phyloP scores from a whole-genome alignment of 305 asterid species.

The Fraxinus ornus region DNA sequence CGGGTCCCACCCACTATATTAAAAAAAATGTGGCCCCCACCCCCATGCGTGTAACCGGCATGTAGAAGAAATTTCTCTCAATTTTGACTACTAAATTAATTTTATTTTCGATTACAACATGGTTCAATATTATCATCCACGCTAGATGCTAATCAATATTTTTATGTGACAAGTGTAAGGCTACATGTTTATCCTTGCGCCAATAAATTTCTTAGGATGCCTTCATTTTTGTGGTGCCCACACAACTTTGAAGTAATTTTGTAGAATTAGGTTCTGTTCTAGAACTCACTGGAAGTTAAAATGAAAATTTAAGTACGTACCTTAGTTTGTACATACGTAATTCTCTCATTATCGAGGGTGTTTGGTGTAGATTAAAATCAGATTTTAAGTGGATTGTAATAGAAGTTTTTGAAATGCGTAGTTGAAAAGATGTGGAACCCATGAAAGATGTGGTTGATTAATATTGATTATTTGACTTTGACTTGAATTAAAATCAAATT shows the following conservation, averaged over 20 bases:
- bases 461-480: too few species aligned
- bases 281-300: not conserved
- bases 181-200: not conserved
- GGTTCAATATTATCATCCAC: not conserved
- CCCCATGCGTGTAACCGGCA: too few species aligned
- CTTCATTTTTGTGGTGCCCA: not conserved
- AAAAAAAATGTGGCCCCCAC: too few species aligned
- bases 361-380: too few species aligned
- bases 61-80: not conserved
- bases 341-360: not conserved
- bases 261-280: not conserved
- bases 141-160: not conserved
- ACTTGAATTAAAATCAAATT: too few species aligned
- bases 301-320: not conserved
- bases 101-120: not conserved
- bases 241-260: not conserved
- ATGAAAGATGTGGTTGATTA: too few species aligned
- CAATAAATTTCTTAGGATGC: not conserved
- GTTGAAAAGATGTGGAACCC: too few species aligned
- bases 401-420: too few species aligned
- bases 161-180: not conserved
- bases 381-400: too few species aligned
- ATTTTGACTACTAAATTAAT: not conserved
- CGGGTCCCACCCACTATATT: too few species aligned
- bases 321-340: not conserved